Percentiles rank a stretch among this genome's conserved stretches.
phyloP scores from a whole-genome alignment of 2,329 filamentous ascomycete species.

The Fusarium annulatum region DNA sequence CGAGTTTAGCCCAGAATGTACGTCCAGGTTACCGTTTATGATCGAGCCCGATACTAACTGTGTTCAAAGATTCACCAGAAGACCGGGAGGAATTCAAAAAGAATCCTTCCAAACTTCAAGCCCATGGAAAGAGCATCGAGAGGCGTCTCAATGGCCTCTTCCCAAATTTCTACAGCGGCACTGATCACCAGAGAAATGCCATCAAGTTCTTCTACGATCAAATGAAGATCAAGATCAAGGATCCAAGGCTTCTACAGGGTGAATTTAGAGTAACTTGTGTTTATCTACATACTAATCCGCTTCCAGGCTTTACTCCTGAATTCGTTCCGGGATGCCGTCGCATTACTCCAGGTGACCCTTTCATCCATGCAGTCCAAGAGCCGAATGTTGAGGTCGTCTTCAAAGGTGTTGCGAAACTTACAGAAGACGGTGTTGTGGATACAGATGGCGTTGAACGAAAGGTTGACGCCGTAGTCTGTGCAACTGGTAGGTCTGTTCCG shows the following conservation, averaged over 20 bases:
- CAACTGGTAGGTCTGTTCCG: not conserved
- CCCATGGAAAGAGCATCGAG: not conserved
- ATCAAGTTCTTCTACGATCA: not conserved
- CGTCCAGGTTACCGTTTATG: not conserved
- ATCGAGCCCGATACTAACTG: not conserved
- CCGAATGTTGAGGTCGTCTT: not conserved
- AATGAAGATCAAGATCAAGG: not conserved
- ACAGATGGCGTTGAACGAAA: not conserved
- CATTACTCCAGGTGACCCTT: not conserved
- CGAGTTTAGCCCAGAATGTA: not conserved
- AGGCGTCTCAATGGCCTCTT: not conserved
- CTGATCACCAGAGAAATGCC: not conserved
- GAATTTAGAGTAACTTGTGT: fast-evolving
- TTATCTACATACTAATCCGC: fast-evolving
- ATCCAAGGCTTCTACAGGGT: not conserved
- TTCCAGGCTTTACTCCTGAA: not conserved
- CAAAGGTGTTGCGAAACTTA: not conserved
- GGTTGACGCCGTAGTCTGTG: not conserved
- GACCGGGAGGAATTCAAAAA: not conserved
- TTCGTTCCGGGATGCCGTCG: not conserved
- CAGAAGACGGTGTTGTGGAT: not conserved
- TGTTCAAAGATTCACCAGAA: fast-evolving
- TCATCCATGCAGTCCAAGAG: not conserved
- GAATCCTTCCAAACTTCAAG: not conserved
- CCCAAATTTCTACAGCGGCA: not conserved